phyloP scores from a whole-genome alignment of 257 asterid genomes.

The Scutellaria baicalensis region DNA sequence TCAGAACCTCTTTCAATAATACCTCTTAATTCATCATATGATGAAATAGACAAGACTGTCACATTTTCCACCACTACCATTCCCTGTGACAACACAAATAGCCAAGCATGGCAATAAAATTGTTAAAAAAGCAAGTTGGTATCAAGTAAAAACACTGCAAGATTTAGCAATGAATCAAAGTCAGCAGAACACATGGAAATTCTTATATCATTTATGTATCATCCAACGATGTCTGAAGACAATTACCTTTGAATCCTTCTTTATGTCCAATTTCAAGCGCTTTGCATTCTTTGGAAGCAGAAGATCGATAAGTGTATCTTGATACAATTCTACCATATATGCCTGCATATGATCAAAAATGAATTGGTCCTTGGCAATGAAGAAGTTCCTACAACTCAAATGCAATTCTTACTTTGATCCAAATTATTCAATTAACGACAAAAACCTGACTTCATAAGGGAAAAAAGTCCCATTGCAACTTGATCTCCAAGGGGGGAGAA shows the following conservation, averaged over 20 bases:
- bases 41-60: slow-evolving; percentile 54
- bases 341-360: slow-evolving; percentile 47
- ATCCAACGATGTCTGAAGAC: background rate
- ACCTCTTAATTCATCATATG: slow-evolving; percentile 58
- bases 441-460: background rate
- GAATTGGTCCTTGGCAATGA: background rate
- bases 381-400: background rate
- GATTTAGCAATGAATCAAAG: background rate
- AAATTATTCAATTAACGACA: background rate
- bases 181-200: background rate
- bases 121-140: background rate
- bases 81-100: slow-evolving; percentile 41
- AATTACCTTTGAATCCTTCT: slow-evolving; percentile 87
- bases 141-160: background rate
- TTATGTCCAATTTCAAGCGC: slow-evolving; percentile 74
- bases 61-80: slow-evolving; percentile 92
- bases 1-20: slow-evolving; percentile 79
- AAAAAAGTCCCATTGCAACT: background rate
- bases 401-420: background rate
- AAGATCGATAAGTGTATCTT: slow-evolving; percentile 81
- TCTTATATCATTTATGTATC: background rate
- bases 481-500: slow-evolving; percentile 13
- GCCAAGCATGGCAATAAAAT: slow-evolving; percentile 13
- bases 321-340: slow-evolving; percentile 93
- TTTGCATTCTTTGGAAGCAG: slow-evolving; percentile 65